phyloP scores from a whole-genome alignment of 805 yeast species.

The Starmerella khaoyaiensis region DNA sequence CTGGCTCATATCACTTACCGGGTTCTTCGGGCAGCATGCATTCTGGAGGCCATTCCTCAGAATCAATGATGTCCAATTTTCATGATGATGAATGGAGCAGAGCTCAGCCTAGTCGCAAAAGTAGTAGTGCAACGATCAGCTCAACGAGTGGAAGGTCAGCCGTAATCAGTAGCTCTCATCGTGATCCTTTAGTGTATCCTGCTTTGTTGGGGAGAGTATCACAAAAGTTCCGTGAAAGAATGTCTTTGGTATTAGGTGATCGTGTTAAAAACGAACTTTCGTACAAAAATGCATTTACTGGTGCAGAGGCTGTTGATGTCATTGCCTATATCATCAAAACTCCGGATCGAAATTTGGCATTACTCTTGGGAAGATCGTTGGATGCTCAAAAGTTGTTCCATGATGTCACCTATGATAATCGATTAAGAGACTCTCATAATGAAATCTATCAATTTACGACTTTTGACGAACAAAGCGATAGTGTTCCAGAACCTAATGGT shows the following conservation, averaged over 20 bases:
- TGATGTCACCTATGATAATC: slow-evolving; percentile 89
- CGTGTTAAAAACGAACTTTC: slow-evolving; percentile 82
- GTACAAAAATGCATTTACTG: slow-evolving; percentile 87
- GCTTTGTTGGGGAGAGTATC: slow-evolving; percentile 83
- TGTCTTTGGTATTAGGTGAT: slow-evolving; percentile 46
- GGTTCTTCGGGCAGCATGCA: neutral
- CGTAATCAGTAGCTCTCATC: slow-evolving; percentile 36
- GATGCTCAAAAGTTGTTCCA: slow-evolving; percentile 92
- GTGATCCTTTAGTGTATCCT: slow-evolving; percentile 69
- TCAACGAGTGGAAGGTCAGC: slow-evolving; percentile 28
- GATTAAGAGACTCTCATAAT: slow-evolving; percentile 71
- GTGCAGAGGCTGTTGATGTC: slow-evolving; percentile 86
- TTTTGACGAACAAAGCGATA: slow-evolving; percentile 16
- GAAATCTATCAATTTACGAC: slow-evolving; percentile 70
- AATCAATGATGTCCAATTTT: no score
- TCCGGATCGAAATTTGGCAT: slow-evolving; percentile 79
- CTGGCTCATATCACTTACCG: neutral
- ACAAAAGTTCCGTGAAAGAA: slow-evolving; percentile 52
- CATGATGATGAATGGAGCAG: slow-evolving; percentile 4
- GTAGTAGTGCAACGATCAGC: slow-evolving; percentile 19
- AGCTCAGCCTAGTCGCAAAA: slow-evolving; percentile 18
- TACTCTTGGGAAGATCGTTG: slow-evolving; percentile 75
- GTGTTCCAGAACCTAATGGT: slow-evolving; percentile 49
- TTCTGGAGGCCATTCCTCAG: neutral
- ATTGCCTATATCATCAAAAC: slow-evolving; percentile 76